These are phyloP conservation scores for Salix purpurea DNA, from an alignment of 345 rosid genomes.

Conservation along the genomic window DNA sequence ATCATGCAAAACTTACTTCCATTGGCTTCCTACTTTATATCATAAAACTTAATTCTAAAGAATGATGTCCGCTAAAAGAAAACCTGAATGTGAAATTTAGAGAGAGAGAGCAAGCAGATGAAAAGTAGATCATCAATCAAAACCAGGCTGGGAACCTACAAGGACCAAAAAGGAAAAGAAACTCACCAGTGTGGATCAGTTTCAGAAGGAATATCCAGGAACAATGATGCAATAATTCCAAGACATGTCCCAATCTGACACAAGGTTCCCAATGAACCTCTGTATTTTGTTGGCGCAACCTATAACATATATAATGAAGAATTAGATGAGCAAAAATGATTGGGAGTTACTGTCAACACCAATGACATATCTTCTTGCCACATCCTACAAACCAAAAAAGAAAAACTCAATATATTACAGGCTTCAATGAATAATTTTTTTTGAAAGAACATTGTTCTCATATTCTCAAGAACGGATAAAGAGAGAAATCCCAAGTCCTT, in stretches of 20 bases:
- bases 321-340: neutral
- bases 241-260: constrained; percentile 73
- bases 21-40: neutral
- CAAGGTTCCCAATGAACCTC: constrained; percentile 67
- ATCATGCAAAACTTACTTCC: neutral
- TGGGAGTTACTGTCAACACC: neutral
- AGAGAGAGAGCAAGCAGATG: neutral
- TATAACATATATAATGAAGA: constrained; percentile 15
- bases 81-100: neutral
- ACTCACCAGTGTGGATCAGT: constrained; percentile 71
- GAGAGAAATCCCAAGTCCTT: neutral
- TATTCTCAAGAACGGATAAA: too few species aligned
- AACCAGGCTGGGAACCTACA: neutral
- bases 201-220: constrained; percentile 51
- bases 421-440: neutral
- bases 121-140: constrained; percentile 1
- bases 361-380: neutral
- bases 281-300: constrained; percentile 75
- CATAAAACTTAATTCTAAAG: neutral
- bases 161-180: constrained; percentile 8
- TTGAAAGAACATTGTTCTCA: neutral
- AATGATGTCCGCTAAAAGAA: neutral
- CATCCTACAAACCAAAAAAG: neutral
- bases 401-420: neutral
- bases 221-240: constrained; percentile 57